Evolutionary conservation across 176 grass and related monocot genomes (phyloP).

Genomic region (Ampelocalamus luodianensis): DNA sequence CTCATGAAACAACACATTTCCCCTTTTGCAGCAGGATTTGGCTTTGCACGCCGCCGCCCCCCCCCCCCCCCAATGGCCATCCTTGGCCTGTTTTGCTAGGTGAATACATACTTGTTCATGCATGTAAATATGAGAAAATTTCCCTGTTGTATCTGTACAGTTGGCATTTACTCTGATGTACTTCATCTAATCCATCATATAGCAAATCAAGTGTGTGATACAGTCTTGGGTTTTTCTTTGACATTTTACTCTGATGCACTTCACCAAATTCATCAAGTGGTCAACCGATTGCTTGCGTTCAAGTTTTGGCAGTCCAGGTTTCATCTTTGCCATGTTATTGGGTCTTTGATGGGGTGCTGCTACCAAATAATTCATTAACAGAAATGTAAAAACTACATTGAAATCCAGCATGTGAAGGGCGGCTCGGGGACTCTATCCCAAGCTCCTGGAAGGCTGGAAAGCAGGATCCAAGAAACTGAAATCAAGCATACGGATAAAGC

Average conservation of each 20-base stretch:
- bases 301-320: too few species aligned
- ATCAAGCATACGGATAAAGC: background rate
- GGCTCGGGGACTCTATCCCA: background rate
- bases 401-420: background rate
- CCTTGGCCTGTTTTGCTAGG: constrained; percentile 44
- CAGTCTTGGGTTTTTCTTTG: background rate
- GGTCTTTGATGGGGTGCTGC: background rate
- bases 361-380: background rate
- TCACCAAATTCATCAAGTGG: constrained; percentile 1
- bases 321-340: too few species aligned
- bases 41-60: too few species aligned
- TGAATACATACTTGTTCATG: constrained; percentile 47
- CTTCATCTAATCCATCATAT: constrained; percentile 33
- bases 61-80: background rate
- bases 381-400: background rate
- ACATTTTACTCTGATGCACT: background rate
- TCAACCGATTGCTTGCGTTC: background rate
- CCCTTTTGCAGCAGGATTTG: too few species aligned
- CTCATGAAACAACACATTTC: constrained; percentile 18
- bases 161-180: constrained; percentile 31
- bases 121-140: constrained; percentile 56
- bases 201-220: constrained; percentile 17
- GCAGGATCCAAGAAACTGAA: background rate
- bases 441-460: background rate
- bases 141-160: constrained; percentile 31